Evolutionary conservation across 306 rosid genomes (phyloP).

Genomic region (Quercus rubra): DNA sequence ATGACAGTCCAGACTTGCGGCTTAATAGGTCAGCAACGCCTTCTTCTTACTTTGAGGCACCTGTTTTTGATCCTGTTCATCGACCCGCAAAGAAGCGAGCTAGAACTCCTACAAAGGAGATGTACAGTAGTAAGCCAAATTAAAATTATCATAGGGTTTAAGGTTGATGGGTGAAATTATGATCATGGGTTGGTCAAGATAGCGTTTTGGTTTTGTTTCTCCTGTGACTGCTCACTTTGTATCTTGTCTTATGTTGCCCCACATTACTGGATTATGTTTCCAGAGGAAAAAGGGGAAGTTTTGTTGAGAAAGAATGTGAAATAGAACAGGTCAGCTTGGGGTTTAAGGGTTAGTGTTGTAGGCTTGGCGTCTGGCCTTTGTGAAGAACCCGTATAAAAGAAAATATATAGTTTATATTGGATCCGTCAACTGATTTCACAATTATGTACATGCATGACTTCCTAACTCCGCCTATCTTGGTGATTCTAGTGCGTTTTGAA

Average conservation of each 20-base stretch:
- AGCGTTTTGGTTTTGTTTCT: neutral
- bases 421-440: neutral
- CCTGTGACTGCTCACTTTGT: neutral
- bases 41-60: slow-evolving; percentile 13
- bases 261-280: neutral
- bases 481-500: neutral
- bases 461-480: neutral
- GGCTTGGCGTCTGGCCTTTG: neutral
- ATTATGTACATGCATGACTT: neutral
- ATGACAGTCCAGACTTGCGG: slow-evolving; percentile 27
- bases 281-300: neutral
- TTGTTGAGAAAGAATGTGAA: slow-evolving; percentile 1
- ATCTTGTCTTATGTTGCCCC: neutral
- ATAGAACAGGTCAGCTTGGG: neutral
- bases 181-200: neutral
- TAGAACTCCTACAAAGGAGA: slow-evolving; percentile 24
- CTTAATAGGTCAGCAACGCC: slow-evolving; percentile 23
- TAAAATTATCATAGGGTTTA: slow-evolving; percentile 4
- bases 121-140: slow-evolving; percentile 14
- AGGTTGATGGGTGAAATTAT: slow-evolving; percentile 14
- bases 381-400: neutral
- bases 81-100: slow-evolving; percentile 67
- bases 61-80: slow-evolving; percentile 23
- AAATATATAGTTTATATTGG: neutral
- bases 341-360: neutral